Evolutionary conservation across 2,329 filamentous ascomycete species (phyloP).

Genomic region (Colletotrichum viniferum): DNA sequence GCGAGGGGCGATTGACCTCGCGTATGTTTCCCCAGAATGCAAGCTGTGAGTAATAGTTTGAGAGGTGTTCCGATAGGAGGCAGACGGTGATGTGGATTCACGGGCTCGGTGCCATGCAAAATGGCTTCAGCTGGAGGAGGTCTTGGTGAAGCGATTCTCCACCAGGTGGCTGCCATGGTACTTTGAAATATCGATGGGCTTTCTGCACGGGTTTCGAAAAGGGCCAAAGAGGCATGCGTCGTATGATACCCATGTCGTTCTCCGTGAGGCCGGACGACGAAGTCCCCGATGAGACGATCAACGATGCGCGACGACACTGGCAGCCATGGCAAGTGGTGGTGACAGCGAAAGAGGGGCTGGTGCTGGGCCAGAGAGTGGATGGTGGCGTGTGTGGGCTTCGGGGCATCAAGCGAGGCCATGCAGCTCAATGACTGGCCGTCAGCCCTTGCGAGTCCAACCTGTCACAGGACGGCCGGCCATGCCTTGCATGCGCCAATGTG

Average conservation of each 20-base stretch:
- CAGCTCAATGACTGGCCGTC: neutral
- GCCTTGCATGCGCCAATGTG: constrained; percentile 5
- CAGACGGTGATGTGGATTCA: neutral
- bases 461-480: constrained; percentile 2
- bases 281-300: neutral
- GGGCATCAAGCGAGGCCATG: constrained; percentile 3
- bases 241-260: constrained; percentile 13
- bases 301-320: neutral
- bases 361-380: neutral
- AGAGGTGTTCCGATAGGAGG: neutral
- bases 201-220: constrained; percentile 7
- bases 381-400: constrained; percentile 8
- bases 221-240: neutral
- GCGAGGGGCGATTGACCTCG: neutral
- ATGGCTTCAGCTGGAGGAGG: neutral
- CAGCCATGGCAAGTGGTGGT: neutral
- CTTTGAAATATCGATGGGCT: constrained; percentile 2
- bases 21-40: neutral
- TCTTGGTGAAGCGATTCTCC: constrained; percentile 7
- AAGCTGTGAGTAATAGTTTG: constrained; percentile 18
- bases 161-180: constrained; percentile 1
- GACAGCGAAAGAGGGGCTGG: neutral
- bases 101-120: neutral
- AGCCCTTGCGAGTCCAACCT: neutral
- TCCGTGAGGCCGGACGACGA: neutral